Evolutionary conservation across 768 basidiomycete species (phyloP), one percentile per base, ranked within the genome.

Genomic region (Pulveroboletus ravenelii): DNA sequence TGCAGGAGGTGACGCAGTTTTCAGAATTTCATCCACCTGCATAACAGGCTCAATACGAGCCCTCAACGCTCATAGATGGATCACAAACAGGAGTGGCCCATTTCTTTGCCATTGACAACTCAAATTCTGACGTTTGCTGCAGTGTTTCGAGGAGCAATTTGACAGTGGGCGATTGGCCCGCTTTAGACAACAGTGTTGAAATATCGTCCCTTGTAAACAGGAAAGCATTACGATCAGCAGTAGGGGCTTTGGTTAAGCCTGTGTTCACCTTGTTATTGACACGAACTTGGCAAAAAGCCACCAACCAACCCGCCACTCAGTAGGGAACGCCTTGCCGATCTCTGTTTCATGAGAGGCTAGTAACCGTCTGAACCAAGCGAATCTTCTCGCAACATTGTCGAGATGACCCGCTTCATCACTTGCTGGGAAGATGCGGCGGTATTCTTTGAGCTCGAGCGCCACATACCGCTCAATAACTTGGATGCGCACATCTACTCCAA

Each of bases 401-500:
- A 99, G 75, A 60, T 96, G 92, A 4, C 95, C 96, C 2, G 96
- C 93, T 69, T 98, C 96, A 55, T 96, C 93, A 6, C 84, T 85
- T 7, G 89, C 81, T 43, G 89, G 83, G 72, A 99, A 98, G 63
- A 99, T 94, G 18, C 93, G 85, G 10, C 93, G 85, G 65, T 98
- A 99, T 65, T 98, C 96, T 64, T 92, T 91, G 23, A 99, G 77
- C 58, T 96, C 91, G 14, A 94, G 77, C 10, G 87, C 81, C 18
- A 91, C 84, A 61, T 96, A 96, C 45, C 93, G 85, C 46, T 94
- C 90, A 12, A 98, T 76, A 48, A 96, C 78, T 49, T 88, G 84
- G 10, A 67, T 74, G 64, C 89, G 85, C 51, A 91, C 85, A 52
- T 98, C 95, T 6, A 75, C 71, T 1, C 94, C 94, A 1, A 98